Evolutionary conservation across 129 eudicot species (phyloP).

Genomic region (Saposhnikovia divaricata): DNA sequence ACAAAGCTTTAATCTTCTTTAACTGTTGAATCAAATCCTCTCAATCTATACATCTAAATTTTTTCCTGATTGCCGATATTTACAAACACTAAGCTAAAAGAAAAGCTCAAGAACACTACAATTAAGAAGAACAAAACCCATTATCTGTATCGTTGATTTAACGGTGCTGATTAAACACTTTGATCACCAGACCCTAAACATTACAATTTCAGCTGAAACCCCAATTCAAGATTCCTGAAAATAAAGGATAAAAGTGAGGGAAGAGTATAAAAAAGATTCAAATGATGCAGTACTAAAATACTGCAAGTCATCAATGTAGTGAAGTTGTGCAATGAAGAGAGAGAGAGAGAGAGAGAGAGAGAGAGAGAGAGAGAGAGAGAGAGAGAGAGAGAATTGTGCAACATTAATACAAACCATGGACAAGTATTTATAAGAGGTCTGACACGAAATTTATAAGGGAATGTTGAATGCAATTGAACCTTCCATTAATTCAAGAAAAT

Average conservation of each 20-base stretch:
- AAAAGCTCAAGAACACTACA: background rate
- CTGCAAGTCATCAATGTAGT: background rate
- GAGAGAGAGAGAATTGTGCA: background rate
- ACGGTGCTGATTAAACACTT: background rate
- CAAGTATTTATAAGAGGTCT: constrained; percentile 24
- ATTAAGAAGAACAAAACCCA: background rate
- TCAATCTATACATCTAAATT: background rate
- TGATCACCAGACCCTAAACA: background rate
- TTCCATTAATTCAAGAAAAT: constrained; percentile 29
- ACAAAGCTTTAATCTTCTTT: constrained; percentile 1
- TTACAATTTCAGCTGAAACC: background rate
- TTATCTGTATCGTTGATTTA: background rate
- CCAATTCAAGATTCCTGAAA: background rate
- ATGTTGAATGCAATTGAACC: constrained; percentile 52
- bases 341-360: no score
- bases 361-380: no score
- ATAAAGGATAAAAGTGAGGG: background rate
- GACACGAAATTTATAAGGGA: constrained; percentile 53
- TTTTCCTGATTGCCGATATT: background rate
- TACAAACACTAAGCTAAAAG: constrained; percentile 9
- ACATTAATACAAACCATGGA: background rate
- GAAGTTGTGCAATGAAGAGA: background rate
- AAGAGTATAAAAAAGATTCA: background rate
- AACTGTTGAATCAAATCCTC: background rate
- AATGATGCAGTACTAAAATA: background rate